phyloP scores from a whole-genome alignment of 176 grass and related monocot species.

The Sorghum bicolor region DNA sequence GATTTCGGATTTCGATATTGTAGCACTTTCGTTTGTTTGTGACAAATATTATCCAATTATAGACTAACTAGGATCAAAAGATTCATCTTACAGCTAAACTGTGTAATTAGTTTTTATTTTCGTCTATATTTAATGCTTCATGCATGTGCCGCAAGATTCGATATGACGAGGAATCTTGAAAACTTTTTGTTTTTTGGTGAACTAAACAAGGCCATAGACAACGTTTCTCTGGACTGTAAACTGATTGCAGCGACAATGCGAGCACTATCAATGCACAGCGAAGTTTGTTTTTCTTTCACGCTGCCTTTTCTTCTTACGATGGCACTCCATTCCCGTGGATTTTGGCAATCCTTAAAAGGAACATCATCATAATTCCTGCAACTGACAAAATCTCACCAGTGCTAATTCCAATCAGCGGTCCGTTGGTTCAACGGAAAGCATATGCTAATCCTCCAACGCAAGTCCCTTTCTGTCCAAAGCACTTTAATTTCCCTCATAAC shows the following conservation, averaged over 20 bases:
- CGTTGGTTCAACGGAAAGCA: slow-evolving; percentile 30
- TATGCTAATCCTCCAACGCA: slow-evolving; percentile 3
- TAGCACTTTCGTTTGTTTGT: too few species aligned
- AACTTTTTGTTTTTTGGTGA: too few species aligned
- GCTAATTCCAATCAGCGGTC: slow-evolving; percentile 8
- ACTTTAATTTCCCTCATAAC: not conserved
- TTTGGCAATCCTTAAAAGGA: slow-evolving; percentile 28
- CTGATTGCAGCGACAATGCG: not conserved
- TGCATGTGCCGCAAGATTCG: too few species aligned
- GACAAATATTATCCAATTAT: too few species aligned
- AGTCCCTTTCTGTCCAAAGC: slow-evolving; percentile 28
- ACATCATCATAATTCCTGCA: slow-evolving; percentile 28
- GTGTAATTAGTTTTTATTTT: too few species aligned
- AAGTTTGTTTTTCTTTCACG: slow-evolving; percentile 2
- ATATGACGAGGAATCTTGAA: too few species aligned
- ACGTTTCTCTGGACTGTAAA: not conserved
- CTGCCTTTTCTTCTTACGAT: not conserved
- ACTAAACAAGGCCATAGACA: too few species aligned
- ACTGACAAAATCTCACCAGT: slow-evolving; percentile 7
- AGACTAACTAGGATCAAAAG: too few species aligned
- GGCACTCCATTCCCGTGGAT: slow-evolving; percentile 6
- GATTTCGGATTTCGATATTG: too few species aligned
- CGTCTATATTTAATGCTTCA: too few species aligned
- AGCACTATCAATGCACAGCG: not conserved
- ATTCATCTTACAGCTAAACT: too few species aligned